Evolutionary conservation across 441 rosid species (phyloP).

Genomic region (Erysimum cheiri): DNA sequence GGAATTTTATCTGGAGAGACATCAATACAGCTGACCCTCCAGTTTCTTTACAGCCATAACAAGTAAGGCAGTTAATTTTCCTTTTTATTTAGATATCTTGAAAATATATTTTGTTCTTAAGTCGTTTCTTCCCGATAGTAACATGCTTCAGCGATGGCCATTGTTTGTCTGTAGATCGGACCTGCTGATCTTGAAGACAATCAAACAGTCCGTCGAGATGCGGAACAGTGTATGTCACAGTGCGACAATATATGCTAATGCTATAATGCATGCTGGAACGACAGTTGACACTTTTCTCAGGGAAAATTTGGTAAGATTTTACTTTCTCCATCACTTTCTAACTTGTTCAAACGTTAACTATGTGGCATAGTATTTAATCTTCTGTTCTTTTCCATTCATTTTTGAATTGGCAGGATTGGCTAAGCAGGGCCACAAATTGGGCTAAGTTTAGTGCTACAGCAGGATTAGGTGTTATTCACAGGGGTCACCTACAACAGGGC

Average conservation of each 20-base stretch:
- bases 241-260: slow-evolving; percentile 93
- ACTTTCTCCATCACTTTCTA: neutral
- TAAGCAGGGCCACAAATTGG: slow-evolving; percentile 96
- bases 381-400: slow-evolving; percentile 29
- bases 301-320: slow-evolving; percentile 72
- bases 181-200: slow-evolving; percentile 80
- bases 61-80: slow-evolving; percentile 55
- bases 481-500: slow-evolving; percentile 90
- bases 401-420: slow-evolving; percentile 73
- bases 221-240: slow-evolving; percentile 95
- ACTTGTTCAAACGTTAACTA: neutral
- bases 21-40: slow-evolving; percentile 83
- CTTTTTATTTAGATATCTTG: neutral
- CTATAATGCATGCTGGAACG: slow-evolving; percentile 97
- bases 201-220: slow-evolving; percentile 92
- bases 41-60: slow-evolving; percentile 87
- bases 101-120: neutral
- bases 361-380: slow-evolving; percentile 11
- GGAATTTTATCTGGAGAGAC: slow-evolving; percentile 93
- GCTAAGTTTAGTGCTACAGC: slow-evolving; percentile 97
- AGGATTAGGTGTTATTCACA: slow-evolving; percentile 93
- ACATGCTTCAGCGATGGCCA: slow-evolving; percentile 12
- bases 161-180: slow-evolving; percentile 63
- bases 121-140: slow-evolving; percentile 7
- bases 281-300: slow-evolving; percentile 90